phyloP scores from a whole-genome alignment of 2,329 filamentous ascomycete species.

The Calonectria montana region DNA sequence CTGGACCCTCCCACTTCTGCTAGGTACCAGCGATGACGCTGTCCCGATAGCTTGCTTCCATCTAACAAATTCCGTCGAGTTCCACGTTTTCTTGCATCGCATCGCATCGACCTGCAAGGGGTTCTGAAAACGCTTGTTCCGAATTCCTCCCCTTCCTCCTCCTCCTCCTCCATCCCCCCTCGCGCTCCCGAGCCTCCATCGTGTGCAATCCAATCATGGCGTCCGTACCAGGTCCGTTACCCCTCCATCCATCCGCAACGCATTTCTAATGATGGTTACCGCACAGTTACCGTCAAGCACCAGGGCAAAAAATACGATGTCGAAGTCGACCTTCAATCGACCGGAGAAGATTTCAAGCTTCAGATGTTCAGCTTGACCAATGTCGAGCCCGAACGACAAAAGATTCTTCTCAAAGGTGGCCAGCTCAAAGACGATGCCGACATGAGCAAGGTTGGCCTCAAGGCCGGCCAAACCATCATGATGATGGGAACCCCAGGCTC shows the following conservation, averaged over 20 bases:
- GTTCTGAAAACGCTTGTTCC: constrained; percentile 11
- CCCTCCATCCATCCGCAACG: constrained; percentile 26
- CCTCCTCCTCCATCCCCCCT: neutral
- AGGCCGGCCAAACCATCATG: constrained; percentile 88
- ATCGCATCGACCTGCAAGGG: constrained; percentile 14
- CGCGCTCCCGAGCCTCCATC: constrained; percentile 25
- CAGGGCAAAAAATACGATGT: constrained; percentile 95
- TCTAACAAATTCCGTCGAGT: constrained; percentile 11
- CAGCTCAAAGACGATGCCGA: constrained; percentile 96
- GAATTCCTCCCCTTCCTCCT: constrained; percentile 1
- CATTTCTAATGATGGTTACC: constrained; percentile 30
- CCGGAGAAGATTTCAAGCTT: constrained; percentile 93
- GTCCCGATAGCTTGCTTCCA: constrained; percentile 21
- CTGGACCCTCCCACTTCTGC: constrained; percentile 30
- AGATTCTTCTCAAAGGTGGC: constrained; percentile 92
- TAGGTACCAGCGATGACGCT: constrained; percentile 51
- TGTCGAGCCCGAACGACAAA: constrained; percentile 96
- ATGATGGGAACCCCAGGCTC: constrained; percentile 93
- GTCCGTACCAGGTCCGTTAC: constrained; percentile 63
- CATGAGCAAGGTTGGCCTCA: constrained; percentile 85
- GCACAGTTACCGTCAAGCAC: constrained; percentile 89
- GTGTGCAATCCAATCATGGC: constrained; percentile 58
- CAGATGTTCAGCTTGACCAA: constrained; percentile 96
- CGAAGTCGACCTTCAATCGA: constrained; percentile 86
- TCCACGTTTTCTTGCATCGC: constrained; percentile 15